phyloP scores from a whole-genome alignment of 2,329 filamentous ascomycete species.

The Apiospora saccharicola region DNA sequence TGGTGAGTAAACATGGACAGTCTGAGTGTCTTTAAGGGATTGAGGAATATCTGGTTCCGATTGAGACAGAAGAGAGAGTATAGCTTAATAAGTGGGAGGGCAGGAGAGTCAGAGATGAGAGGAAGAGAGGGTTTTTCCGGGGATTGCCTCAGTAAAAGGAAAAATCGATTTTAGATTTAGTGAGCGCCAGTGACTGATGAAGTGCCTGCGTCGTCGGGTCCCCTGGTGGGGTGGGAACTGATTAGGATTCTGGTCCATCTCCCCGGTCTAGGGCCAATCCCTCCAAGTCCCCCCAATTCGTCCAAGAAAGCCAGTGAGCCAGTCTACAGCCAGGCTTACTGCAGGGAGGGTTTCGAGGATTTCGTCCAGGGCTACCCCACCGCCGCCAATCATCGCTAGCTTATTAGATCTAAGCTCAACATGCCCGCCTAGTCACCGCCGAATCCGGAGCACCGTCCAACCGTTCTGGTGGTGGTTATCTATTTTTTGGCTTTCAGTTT shows the following conservation, averaged over 20 bases:
- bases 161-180: conserved; percentile 1
- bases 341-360: neutral
- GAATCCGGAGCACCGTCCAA: conserved; percentile 6
- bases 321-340: neutral
- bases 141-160: conserved; percentile 6
- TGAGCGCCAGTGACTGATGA: neutral
- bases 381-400: neutral
- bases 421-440: conserved; percentile 11
- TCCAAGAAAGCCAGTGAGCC: neutral
- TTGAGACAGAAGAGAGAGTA: neutral
- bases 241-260: conserved; percentile 8
- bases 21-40: conserved; percentile 3
- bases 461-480: conserved; percentile 2
- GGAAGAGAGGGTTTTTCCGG: conserved; percentile 27
- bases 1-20: conserved; percentile 30
- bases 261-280: neutral
- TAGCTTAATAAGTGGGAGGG: neutral
- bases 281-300: neutral
- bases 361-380: neutral
- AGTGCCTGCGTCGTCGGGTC: conserved; percentile 17
- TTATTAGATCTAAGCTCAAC: conserved; percentile 10
- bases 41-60: conserved; percentile 9
- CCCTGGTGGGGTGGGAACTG: neutral
- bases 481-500: neutral
- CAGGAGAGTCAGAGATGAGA: conserved; percentile 25